These are phyloP conservation scores for Primulina eburnea DNA, from an alignment of 257 asterid species.

Conservation along the genomic window DNA sequence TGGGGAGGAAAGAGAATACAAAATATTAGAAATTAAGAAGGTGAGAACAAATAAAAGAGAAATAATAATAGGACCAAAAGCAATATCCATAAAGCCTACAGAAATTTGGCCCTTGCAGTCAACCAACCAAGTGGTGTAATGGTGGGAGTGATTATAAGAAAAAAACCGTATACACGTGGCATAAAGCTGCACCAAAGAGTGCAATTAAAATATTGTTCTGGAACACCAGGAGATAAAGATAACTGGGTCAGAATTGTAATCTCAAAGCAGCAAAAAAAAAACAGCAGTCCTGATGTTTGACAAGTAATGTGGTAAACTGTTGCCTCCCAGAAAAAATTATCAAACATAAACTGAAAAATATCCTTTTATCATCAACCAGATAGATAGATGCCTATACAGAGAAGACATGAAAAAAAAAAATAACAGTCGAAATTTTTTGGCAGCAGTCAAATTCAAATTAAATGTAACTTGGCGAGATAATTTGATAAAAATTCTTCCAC, in stretches of 20 bases:
- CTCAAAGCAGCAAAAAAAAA: neutral
- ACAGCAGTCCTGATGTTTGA: neutral
- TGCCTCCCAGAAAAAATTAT: neutral
- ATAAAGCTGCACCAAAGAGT: slow-evolving; percentile 18
- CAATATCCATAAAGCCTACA: neutral
- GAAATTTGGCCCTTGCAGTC: neutral
- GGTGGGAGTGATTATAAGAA: slow-evolving; percentile 9
- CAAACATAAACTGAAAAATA: neutral
- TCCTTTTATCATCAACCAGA: neutral
- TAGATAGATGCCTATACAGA: neutral
- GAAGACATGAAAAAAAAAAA: neutral
- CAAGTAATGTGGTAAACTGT: neutral
- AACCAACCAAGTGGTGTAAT: neutral
- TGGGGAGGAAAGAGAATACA: neutral
- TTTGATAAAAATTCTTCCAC: neutral
- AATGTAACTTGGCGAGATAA: neutral
- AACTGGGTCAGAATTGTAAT: neutral
- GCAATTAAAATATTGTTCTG: neutral
- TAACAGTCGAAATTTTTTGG: neutral
- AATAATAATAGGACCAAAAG: slow-evolving; percentile 1
- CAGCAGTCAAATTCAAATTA: neutral
- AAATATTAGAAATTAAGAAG: slow-evolving; percentile 8
- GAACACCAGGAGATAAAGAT: neutral
- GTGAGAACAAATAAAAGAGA: neutral
- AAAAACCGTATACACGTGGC: slow-evolving; percentile 3